Evolutionary conservation across 2,329 filamentous ascomycete species (phyloP), one percentile per base, ranked within the genome.

Genomic region (Paracorniculantispora psalliotae): DNA sequence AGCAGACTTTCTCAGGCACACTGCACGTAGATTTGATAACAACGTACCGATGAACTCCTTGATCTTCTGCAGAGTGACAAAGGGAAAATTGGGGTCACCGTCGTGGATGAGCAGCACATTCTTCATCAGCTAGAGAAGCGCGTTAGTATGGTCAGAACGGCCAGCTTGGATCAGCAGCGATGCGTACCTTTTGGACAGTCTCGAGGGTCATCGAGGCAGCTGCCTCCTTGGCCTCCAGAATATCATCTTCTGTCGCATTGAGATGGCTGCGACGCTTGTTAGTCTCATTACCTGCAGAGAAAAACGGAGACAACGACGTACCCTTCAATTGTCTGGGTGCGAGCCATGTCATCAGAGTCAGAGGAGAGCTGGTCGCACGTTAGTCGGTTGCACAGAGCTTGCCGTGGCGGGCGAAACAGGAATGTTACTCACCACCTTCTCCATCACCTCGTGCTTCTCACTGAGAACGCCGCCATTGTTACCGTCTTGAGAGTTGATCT

Each of bases 1-100:
- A 50, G 23, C 10, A 35, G 3, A 35, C n/a, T n/a, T n/a, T n/a
- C n/a, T n/a, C n/a, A n/a, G 23, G 10, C 4, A 10, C 13, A 5
- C 15, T 4, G 33, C 6, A 6, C 15, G 25, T 4, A n/a, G 12
- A 17, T 26, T 39, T 19, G 37, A 9, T 9, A 44, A 30, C 43
- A 13, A 43, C 66, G 37, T 49, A 67, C 67, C 61, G 26, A 77
- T 64, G 60, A 78, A 78, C 9, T 67, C 66, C 43, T 69, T 68
- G 49, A 77, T 74, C 54, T 69, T 72, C 51, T 74, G 66, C 26
- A 78, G 67, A 47, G 75, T 72, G 28, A 63, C 60, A 54, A 70
- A 67, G 3, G 76, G 73, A 59, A 79, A 79, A 67, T 79, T 79
- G 48, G 75, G 76, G 60, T 79, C 77, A 41, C 71, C 69, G 59